These are phyloP conservation scores for Arthroderma sp. DNA, from an alignment of 2,329 filamentous ascomycete species.

Conservation along the genomic window DNA sequence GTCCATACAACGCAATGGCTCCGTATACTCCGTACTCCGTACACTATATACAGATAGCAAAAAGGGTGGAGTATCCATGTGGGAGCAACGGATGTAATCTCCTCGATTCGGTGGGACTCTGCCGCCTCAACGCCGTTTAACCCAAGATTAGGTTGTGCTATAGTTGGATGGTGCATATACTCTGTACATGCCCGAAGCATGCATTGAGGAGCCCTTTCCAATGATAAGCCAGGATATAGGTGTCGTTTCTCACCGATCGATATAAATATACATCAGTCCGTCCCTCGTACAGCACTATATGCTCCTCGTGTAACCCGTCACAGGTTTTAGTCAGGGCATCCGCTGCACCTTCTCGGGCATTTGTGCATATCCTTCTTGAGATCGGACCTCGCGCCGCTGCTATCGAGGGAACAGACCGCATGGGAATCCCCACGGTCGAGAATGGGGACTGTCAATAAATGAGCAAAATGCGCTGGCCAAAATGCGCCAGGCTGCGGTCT, in stretches of 20 bases:
- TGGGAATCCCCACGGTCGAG: neutral
- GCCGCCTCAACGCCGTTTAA: neutral
- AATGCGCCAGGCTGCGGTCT: neutral
- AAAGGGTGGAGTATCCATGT: too few species aligned
- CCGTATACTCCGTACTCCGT: too few species aligned
- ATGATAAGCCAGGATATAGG: neutral
- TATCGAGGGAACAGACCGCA: neutral
- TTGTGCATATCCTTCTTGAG: neutral
- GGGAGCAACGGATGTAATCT: too few species aligned
- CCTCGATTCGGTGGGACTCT: neutral
- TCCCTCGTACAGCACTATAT: constrained; percentile 3
- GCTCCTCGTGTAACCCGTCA: constrained; percentile 1
- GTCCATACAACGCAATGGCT: too few species aligned
- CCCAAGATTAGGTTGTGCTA: neutral
- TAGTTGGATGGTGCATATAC: neutral
- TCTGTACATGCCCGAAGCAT: neutral
- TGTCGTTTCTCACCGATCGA: neutral
- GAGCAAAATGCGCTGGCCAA: neutral
- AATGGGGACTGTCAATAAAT: neutral
- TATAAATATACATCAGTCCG: neutral
- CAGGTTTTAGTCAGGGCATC: neutral
- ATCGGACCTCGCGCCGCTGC: neutral
- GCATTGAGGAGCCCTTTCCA: neutral
- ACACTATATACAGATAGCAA: too few species aligned
- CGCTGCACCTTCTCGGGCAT: neutral